Evolutionary conservation across 805 yeast species (phyloP).

Genomic region (Suhomyces canberraensis): DNA sequence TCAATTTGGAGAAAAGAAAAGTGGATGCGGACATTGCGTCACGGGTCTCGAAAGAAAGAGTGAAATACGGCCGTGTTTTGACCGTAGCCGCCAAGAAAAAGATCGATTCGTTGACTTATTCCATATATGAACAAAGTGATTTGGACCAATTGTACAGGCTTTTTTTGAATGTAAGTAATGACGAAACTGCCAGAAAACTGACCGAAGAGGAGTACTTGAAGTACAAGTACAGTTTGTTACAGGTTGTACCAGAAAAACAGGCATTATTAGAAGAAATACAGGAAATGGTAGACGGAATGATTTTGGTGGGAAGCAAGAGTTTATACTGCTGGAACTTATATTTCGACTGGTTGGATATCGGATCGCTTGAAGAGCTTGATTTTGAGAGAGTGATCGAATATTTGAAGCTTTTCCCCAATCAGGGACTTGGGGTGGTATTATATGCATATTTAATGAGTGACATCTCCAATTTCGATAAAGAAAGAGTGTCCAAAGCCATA

Average conservation of each 20-base stretch:
- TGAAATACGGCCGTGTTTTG: constrained; percentile 44
- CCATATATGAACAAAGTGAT: constrained; percentile 47
- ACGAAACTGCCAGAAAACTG: constrained; percentile 56
- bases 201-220: constrained; percentile 60
- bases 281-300: constrained; percentile 67
- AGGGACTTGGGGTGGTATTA: constrained; percentile 60
- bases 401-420: constrained; percentile 52
- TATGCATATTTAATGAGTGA: constrained; percentile 66
- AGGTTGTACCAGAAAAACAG: constrained; percentile 51
- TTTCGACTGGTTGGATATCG: constrained; percentile 70
- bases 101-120: constrained; percentile 43
- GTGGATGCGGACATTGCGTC: constrained; percentile 44
- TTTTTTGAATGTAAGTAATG: constrained; percentile 54
- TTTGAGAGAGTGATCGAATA: constrained; percentile 45
- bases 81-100: constrained; percentile 37
- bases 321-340: constrained; percentile 68
- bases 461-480: constrained; percentile 55
- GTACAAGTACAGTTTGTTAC: constrained; percentile 53
- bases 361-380: constrained; percentile 48
- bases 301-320: constrained; percentile 59
- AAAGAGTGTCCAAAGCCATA: constrained; percentile 1
- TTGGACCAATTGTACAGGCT: constrained; percentile 53
- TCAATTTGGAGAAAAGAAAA: constrained; percentile 34
- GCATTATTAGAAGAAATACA: constrained; percentile 40
- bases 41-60: constrained; percentile 43